phyloP scores from a whole-genome alignment of 306 rosid genomes.

The Prinsepia uniflora region DNA sequence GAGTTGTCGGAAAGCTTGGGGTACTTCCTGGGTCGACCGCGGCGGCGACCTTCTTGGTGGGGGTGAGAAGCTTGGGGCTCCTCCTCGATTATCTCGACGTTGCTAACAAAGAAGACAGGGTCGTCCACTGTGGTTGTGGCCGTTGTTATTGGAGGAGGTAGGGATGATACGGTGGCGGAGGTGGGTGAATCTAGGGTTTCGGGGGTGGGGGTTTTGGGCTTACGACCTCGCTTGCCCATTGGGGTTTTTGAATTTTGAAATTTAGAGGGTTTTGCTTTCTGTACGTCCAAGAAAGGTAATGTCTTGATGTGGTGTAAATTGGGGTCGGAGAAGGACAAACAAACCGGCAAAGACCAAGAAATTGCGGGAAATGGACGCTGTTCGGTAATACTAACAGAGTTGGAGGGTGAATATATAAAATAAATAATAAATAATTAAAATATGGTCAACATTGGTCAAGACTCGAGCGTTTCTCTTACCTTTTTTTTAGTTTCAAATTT shows the following conservation, averaged over 20 bases:
- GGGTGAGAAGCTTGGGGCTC: slow-evolving; percentile 23
- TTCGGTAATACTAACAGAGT: too few relatives aligned
- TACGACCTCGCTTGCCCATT: slow-evolving; percentile 69
- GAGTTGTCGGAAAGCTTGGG: slow-evolving; percentile 38
- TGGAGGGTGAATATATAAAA: not conserved
- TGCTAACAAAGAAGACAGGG: slow-evolving; percentile 48
- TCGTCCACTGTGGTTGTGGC: slow-evolving; percentile 35
- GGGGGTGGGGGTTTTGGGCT: slow-evolving; percentile 53
- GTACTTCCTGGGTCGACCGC: slow-evolving; percentile 66
- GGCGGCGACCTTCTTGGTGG: slow-evolving; percentile 32
- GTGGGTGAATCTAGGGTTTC: slow-evolving; percentile 65
- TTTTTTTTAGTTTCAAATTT: too few relatives aligned
- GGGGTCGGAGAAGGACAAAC: not conserved
- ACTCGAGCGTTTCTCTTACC: too few relatives aligned
- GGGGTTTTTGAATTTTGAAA: not conserved
- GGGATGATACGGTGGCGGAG: slow-evolving; percentile 8
- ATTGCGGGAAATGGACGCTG: slow-evolving; percentile 16
- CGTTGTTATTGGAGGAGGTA: slow-evolving; percentile 12
- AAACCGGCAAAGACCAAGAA: not conserved
- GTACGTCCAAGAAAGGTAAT: too few relatives aligned
- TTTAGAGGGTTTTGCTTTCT: not conserved
- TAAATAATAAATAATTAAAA: too few relatives aligned
- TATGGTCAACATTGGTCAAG: too few relatives aligned
- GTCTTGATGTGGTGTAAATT: not conserved
- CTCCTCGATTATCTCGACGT: slow-evolving; percentile 61